phyloP scores from a whole-genome alignment of 2,329 filamentous ascomycete genomes.

The Aspergillus neoniger region DNA sequence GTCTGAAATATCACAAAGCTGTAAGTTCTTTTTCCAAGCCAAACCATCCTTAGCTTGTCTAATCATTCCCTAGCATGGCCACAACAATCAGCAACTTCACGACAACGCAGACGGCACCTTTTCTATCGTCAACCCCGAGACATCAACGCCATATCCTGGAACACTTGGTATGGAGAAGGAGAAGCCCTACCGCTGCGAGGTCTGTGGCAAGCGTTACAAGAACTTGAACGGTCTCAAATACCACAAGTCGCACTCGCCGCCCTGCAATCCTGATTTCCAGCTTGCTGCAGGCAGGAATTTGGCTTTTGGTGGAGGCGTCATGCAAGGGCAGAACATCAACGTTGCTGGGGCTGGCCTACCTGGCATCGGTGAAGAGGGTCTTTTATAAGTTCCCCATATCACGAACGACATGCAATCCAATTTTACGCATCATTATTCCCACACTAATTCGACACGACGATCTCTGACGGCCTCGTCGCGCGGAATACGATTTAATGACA shows the following conservation, averaged over 20 bases:
- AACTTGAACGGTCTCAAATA: conserved; percentile 99
- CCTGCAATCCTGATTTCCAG: conserved; percentile 82
- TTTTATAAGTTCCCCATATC: conserved; percentile 28
- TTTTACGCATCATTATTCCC: conserved; percentile 26
- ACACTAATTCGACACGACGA: conserved; percentile 32
- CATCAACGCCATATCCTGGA: conserved; percentile 88
- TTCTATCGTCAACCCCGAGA: conserved; percentile 96
- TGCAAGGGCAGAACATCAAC: conserved; percentile 51
- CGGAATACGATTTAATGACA: conserved; percentile 33
- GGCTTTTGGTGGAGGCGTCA: conserved; percentile 44
- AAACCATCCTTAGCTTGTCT: conserved; percentile 13
- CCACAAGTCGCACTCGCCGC: conserved; percentile 79
- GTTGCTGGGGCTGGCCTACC: conserved; percentile 52
- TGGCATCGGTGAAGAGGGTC: conserved; percentile 48
- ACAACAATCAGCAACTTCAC: conserved; percentile 94
- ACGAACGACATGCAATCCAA: conserved; percentile 5
- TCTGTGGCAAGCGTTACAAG: conserved; percentile 98
- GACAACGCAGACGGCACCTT: conserved; percentile 97
- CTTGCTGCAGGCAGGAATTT: conserved; percentile 49
- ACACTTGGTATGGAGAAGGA: conserved; percentile 99
- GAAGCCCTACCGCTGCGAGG: conserved; percentile 96
- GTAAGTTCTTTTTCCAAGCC: conserved; percentile 49
- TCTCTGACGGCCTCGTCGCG: conserved; percentile 30
- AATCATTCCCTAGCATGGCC: conserved; percentile 65
- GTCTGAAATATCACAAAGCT: conserved; percentile 83